phyloP scores from a whole-genome alignment of 2,329 filamentous ascomycete genomes.

The Colletotrichum echinochloae region DNA sequence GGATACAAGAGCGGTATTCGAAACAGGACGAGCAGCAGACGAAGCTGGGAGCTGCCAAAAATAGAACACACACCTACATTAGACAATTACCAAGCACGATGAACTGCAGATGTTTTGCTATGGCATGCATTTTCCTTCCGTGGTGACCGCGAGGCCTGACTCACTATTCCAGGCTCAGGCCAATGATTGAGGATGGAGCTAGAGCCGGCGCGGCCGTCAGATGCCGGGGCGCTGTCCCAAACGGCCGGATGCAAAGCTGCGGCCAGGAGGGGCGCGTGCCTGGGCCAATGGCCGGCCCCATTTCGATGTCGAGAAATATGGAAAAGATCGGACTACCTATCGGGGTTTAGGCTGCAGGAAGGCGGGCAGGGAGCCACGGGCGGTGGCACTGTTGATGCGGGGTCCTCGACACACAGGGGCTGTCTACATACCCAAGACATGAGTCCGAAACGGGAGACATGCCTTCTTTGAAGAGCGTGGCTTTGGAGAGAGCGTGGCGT shows the following conservation, averaged over 20 bases:
- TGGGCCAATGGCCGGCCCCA: background rate
- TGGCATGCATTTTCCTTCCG: background rate
- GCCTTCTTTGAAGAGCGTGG: too few relatives aligned
- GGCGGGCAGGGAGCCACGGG: conserved; percentile 7
- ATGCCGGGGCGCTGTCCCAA: conserved; percentile 24
- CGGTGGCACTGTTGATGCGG: background rate
- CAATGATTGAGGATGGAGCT: conserved; percentile 7
- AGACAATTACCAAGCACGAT: background rate
- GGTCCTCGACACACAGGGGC: conserved; percentile 14
- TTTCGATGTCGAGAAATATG: conserved; percentile 4
- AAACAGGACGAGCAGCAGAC: background rate
- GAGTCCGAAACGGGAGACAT: too few relatives aligned
- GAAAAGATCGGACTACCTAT: conserved; percentile 8
- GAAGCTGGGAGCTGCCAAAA: background rate
- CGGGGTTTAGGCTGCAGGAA: background rate
- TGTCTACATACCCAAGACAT: too few relatives aligned
- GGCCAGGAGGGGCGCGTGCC: conserved; percentile 6
- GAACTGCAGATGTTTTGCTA: conserved; percentile 2
- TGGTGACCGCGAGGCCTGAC: conserved; percentile 12
- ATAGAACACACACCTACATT: background rate
- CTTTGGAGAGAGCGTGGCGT: too few relatives aligned
- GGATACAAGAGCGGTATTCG: background rate
- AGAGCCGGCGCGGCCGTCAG: conserved; percentile 19
- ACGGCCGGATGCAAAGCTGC: conserved; percentile 11
- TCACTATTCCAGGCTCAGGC: conserved; percentile 25